Percentiles rank a stretch among this genome's conserved stretches.
phyloP scores from a whole-genome alignment of 1,284 basidiomycete genomes.

The Cryptococcus deneoformans region DNA sequence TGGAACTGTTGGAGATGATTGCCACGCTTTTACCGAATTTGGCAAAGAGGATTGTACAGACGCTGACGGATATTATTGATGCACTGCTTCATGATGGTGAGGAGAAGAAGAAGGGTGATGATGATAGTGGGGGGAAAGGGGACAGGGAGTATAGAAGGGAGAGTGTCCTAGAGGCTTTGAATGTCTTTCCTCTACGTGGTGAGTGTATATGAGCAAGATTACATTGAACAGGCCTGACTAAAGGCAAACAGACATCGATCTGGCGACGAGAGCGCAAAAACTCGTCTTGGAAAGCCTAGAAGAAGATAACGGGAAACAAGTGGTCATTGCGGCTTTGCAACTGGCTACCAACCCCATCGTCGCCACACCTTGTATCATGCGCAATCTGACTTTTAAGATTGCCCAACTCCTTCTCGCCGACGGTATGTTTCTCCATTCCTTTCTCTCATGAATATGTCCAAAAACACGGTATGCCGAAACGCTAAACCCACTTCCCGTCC shows the following conservation, averaged over 20 bases:
- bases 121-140: background rate
- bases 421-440: slow-evolving; percentile 16
- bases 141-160: slow-evolving; percentile 5
- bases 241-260: slow-evolving; percentile 23
- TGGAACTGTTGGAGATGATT: slow-evolving; percentile 28
- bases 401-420: slow-evolving; percentile 35
- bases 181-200: slow-evolving; percentile 33
- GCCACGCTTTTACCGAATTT: slow-evolving; percentile 30
- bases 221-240: too few relatives aligned
- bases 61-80: slow-evolving; percentile 28
- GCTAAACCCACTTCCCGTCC: background rate
- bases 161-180: slow-evolving; percentile 28
- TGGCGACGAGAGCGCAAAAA: slow-evolving; percentile 23
- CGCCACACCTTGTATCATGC: slow-evolving; percentile 21
- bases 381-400: slow-evolving; percentile 27
- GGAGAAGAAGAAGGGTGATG: background rate
- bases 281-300: slow-evolving; percentile 34
- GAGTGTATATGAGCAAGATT: too few relatives aligned
- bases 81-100: slow-evolving; percentile 16
- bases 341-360: slow-evolving; percentile 27
- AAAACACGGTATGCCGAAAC: too few relatives aligned
- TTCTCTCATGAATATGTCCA: too few relatives aligned
- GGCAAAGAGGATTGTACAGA: slow-evolving; percentile 22
- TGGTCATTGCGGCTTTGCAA: slow-evolving; percentile 30
- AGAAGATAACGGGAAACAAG: slow-evolving; percentile 23